Base-by-base conservation (phyloP, 1,139 yeast genomes). In the Debaryomyces subglobosus region DNA sequence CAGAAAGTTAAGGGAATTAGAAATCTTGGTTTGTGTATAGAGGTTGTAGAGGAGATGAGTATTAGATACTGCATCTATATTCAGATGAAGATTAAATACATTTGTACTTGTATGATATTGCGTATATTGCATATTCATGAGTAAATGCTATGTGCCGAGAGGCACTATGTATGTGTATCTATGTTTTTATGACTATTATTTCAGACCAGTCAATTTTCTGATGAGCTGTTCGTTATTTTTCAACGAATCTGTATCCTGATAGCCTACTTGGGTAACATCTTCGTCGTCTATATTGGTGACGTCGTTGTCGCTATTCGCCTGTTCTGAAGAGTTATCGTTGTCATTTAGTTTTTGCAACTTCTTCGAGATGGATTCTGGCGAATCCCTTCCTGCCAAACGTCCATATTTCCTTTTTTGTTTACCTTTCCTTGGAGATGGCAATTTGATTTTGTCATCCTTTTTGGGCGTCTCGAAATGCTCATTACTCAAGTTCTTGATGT, bases 381-480 rank as follows among this genome's bases (percentile, higher is more conserved):
- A 58, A 12, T 56, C 53, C 8, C 57, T 52, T 2, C 70, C 70
- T 3, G 55, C 61, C 30, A 75, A 50, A 34, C 73, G 62, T 10
- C 79, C 80, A 49, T 67, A 74, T 49, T 64, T 69, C 47, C 63
- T 67, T 49, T 61, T 67, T 39, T 60, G 64, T 34, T 63, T 62
- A 2, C 65, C 56, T 49, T 71, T 71, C 21, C 75, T 60, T 3
- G 79, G 80, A 3, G 79, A 74, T 4, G 78, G 78, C 15, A 74
- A 60, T 35, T 62, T 62, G 16, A 69, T 50, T 12, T 43, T 48
- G 12, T 34, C 49, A 5, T 48, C 44, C 45, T 23, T 48, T 51
- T 32, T 49, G 16, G 37, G 38, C 15, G 46, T 41, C 15, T 33
- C 41, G 20, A 29, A 32, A 16, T 10, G 20, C 7, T 13, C 36